phyloP scores from a whole-genome alignment of 2,329 filamentous ascomycete species.

The Penicillium sumatraense region DNA sequence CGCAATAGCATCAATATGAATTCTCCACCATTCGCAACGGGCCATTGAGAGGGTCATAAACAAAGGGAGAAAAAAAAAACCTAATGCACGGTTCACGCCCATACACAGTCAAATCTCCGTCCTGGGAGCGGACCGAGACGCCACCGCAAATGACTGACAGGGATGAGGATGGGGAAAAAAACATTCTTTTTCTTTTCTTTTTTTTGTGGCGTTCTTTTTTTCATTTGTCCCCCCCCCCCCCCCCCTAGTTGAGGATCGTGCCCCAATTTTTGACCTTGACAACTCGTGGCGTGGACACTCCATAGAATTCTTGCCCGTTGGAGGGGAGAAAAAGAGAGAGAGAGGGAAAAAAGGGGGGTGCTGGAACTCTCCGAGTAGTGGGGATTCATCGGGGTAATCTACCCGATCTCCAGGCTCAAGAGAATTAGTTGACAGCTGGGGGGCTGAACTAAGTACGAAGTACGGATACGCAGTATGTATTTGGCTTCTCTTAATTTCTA shows the following conservation, averaged over 20 bases:
- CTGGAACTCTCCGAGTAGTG: slow-evolving; percentile 26
- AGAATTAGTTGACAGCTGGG: slow-evolving; percentile 37
- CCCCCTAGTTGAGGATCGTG: slow-evolving; percentile 8
- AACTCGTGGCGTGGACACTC: slow-evolving; percentile 12
- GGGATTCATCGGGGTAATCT: slow-evolving; percentile 30
- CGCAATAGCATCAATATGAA: slow-evolving; percentile 1
- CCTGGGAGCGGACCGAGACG: slow-evolving; percentile 19
- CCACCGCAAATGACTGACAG: slow-evolving; percentile 10
- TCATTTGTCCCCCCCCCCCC: background rate
- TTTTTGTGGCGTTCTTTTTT: background rate
- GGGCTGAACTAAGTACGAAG: slow-evolving; percentile 11
- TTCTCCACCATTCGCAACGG: slow-evolving; percentile 3
- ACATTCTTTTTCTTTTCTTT: slow-evolving; percentile 8
- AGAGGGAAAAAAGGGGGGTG: slow-evolving; percentile 16
- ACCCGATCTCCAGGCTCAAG: slow-evolving; percentile 35
- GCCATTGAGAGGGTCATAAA: background rate
- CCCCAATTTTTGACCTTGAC: slow-evolving; percentile 10
- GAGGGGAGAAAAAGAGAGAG: slow-evolving; percentile 11
- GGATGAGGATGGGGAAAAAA: slow-evolving; percentile 5
- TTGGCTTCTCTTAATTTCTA: background rate
- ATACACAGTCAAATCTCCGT: slow-evolving; percentile 27
- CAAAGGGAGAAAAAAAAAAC: slow-evolving; percentile 7
- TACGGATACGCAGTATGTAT: background rate
- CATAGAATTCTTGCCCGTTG: background rate
- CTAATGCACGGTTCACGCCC: slow-evolving; percentile 23